These are phyloP conservation scores for Condylostoma magnum DNA, from an alignment of 169 alveolate species.

Conservation along the genomic window DNA sequence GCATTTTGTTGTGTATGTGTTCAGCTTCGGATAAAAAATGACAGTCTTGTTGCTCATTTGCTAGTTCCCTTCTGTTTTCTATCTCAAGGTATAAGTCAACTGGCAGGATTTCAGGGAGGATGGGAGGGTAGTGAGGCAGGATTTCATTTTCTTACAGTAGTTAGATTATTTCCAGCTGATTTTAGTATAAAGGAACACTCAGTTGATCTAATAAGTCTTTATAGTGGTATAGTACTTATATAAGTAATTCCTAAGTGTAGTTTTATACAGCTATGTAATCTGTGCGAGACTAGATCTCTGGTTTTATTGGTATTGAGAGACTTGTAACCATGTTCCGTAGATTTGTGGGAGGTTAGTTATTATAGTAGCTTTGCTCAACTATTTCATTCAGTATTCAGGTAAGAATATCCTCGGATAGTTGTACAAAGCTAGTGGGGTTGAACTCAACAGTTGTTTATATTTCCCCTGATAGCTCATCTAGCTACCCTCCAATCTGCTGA, in stretches of 20 bases:
- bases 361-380: background rate
- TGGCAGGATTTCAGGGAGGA: background rate
- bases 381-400: background rate
- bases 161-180: constrained; percentile 4
- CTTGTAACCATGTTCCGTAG: background rate
- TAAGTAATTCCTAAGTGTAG: constrained; percentile 1
- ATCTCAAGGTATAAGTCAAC: constrained; percentile 17
- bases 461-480: background rate
- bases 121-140: background rate
- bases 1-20: constrained; percentile 65
- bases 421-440: background rate
- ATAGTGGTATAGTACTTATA: background rate
- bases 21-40: constrained; percentile 49
- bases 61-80: background rate
- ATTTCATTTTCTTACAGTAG: constrained; percentile 25
- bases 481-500: background rate
- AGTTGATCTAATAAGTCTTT: background rate
- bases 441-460: background rate
- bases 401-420: background rate
- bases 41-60: background rate
- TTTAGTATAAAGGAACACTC: background rate
- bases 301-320: background rate
- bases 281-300: background rate
- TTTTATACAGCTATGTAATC: background rate
- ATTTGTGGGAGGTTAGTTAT: background rate